Base-by-base conservation (phyloP, 129 eudicot species). In the Pulicaria dysenterica region DNA sequence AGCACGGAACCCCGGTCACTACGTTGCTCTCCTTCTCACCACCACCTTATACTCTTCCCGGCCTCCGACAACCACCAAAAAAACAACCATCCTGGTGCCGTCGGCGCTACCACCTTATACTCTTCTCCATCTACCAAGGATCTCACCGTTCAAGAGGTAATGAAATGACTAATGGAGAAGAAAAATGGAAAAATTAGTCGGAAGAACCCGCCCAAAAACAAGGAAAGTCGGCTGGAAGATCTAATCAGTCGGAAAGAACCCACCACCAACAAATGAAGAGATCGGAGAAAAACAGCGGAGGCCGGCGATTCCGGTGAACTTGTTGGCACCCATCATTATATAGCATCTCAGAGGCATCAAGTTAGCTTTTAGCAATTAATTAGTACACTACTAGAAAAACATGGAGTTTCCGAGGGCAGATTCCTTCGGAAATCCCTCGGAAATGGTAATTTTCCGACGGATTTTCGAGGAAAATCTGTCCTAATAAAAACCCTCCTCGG, bases 1-100 rank as follows among this genome's bases (percentile, higher is more conserved):
- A n/a, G n/a, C n/a, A n/a, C n/a, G n/a, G n/a, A 95, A 95, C 78
- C 97, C 99, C 12, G 96, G 97, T 14, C 96, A 90, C 62, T 90
- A 84, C 69, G 98, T 94, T 17, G 98, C 97, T 58, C 92, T 90
- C 12, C 91, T 94, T 15, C 91, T 94, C 72, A 90, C 98, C 79
- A 94, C 98, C 75, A 90, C 95, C 64, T 37, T 81, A n/a, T 88
- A 83, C 51, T 53, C 89, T 12, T 54, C 89, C 47, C 66, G 66
- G 1, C 50, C 72, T 6, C 14, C 79, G 64, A 7, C 34, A 40
- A 16, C 55, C 60, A 43, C 69, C 44, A 61, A 34, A 37, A 38
- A 19, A 16, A 49, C 71, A 45, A 37, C 51, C n/a, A n/a, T n/a
- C 16, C 19, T 56, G 10, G 38, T 14, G 61, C 44, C 24, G 49